Conservation (phyloP, 2,329 filamentous ascomycete genomes). For the Fusarium sp. region DNA sequence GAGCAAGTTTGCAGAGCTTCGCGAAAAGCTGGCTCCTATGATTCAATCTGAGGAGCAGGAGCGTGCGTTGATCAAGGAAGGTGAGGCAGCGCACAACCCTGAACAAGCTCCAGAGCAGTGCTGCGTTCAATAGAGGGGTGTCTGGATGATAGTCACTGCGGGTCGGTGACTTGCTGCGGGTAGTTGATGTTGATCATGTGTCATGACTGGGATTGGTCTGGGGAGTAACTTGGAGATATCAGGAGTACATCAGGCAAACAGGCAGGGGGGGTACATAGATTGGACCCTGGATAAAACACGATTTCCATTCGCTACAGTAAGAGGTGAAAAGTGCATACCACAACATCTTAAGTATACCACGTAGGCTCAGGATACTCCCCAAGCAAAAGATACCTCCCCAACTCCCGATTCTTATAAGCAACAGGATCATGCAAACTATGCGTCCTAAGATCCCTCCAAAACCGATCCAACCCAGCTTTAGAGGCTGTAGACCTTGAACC, state of each 20-base stretch:
- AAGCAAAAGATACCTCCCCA: constrained; percentile 68
- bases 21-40: constrained; percentile 14
- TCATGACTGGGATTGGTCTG: background rate
- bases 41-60: background rate
- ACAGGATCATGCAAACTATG: constrained; percentile 76
- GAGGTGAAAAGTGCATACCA: background rate
- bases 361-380: constrained; percentile 68
- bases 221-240: background rate
- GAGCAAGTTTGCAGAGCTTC: constrained; percentile 27
- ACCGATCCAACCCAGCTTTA: constrained; percentile 72
- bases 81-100: background rate
- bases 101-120: constrained; percentile 23
- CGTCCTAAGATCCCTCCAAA: constrained; percentile 75
- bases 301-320: background rate
- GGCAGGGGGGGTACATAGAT: background rate
- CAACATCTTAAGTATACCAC: constrained; percentile 67
- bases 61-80: background rate
- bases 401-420: constrained; percentile 73
- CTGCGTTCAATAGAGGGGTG: constrained; percentile 21
- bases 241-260: background rate
- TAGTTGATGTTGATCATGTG: background rate
- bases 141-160: background rate
- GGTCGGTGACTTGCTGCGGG: background rate
- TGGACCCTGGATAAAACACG: background rate
- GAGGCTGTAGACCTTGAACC: constrained; percentile 68